Base-by-base conservation (phyloP, 2,329 filamentous ascomycete species). In the Chaetomium sp. region DNA sequence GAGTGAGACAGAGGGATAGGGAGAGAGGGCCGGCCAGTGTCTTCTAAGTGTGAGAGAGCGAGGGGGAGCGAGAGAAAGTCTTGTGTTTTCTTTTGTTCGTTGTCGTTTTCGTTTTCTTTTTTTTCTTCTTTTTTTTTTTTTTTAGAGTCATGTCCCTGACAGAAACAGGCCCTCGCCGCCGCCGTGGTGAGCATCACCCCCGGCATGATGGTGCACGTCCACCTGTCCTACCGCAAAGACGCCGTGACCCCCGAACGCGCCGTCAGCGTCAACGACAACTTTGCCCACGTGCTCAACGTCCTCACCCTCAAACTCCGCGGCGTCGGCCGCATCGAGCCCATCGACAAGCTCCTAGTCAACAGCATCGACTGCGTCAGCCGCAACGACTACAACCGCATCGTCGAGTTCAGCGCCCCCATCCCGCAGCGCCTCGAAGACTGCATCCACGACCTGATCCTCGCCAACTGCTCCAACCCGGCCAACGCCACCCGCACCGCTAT, bases 401-500 rank as follows among this genome's bases (percentile, higher is more conserved):
- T 56, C 45, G 49, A 56, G 19, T 56, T 56, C 54, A 55, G 61
- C 27, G 52, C 67, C 34, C 67, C 63, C 1, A 67, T 70, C 1
- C 67, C 63, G 1, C 67, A 70, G 1, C 69, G 67, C 6, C 62
- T 77, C 8, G 62, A 70, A 9, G 66, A 64, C 48, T 76, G 74
- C 59, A 74, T 77, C 67, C 76, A 79, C 56, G 72, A 77, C 35
- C 62, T 77, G 50, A 70, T 79, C 54, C 64, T 68, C 9, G 67
- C 71, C 4, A 68, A 69, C 47, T 71, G 71, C n/a, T 59, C 56
- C 14, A 57, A 62, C 19, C 67, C 70, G 0, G 74, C 76, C 1
- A 61, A 70, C 32, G 67, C 59, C 68, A 11, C 27, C 35, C 41
- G 37, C 19, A 27, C 44, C 3, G 76, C 76, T 36, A 69, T 79